Evolutionary conservation across 139 green algal species (phyloP).

Genomic region (Asterochloris sp.): DNA sequence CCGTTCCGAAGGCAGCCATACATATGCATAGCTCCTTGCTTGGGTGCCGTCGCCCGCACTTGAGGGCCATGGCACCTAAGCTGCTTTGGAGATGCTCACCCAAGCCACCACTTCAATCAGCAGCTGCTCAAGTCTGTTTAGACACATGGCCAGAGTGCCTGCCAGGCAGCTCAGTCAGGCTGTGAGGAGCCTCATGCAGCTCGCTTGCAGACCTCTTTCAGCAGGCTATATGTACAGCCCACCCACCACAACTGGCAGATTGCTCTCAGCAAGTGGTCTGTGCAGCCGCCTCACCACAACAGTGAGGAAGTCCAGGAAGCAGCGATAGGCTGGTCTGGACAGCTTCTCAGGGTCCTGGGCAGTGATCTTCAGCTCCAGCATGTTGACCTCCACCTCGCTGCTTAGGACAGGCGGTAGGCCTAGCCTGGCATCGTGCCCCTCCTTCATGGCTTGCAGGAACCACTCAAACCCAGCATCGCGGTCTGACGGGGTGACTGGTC

Average conservation of each 20-base stretch:
- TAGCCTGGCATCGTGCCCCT: background rate
- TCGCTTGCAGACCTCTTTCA: background rate
- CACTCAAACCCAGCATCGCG: constrained; percentile 4
- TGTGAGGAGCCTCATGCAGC: too few relatives aligned
- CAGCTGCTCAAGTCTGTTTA: too few relatives aligned
- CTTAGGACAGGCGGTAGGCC: too few relatives aligned
- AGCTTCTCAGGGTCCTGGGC: background rate
- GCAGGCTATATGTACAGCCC: background rate
- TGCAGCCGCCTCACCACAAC: background rate
- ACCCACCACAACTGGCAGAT: background rate
- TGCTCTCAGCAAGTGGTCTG: background rate
- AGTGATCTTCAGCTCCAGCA: constrained; percentile 1
- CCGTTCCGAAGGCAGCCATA: too few relatives aligned
- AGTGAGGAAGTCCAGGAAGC: constrained; percentile 15
- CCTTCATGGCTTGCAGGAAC: constrained; percentile 3
- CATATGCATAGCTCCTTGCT: too few relatives aligned
- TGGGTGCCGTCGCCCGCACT: too few relatives aligned
- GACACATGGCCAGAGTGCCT: too few relatives aligned
- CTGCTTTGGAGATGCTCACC: too few relatives aligned
- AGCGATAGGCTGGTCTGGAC: background rate
- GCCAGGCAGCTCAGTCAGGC: too few relatives aligned
- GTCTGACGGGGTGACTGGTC: background rate
- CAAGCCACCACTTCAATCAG: too few relatives aligned
- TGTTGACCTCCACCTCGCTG: too few relatives aligned
- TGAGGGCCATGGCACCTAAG: too few relatives aligned